These are phyloP conservation scores for Pestalotiopsis sp. DNA, from an alignment of 2,329 filamentous ascomycete genomes.

Conservation along the genomic window DNA sequence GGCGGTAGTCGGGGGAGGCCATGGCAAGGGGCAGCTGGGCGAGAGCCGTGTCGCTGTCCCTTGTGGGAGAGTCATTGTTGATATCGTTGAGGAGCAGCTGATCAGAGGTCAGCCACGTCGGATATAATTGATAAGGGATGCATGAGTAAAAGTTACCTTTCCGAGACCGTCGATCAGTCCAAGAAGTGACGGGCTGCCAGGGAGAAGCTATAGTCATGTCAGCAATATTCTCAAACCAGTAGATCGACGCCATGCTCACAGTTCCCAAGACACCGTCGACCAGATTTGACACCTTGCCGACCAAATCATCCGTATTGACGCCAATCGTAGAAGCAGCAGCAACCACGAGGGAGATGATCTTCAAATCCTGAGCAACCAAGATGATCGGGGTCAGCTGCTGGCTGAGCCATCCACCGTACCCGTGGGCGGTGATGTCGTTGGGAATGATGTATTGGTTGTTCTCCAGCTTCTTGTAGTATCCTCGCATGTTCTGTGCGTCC, in stretches of 20 bases:
- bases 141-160: background rate
- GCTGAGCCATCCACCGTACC: conserved; percentile 58
- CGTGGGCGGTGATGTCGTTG: conserved; percentile 58
- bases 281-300: conserved; percentile 43
- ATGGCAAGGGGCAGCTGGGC: conserved; percentile 63
- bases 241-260: background rate
- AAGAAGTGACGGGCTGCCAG: background rate
- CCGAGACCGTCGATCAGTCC: background rate
- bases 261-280: conserved; percentile 26
- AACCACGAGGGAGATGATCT: conserved; percentile 53
- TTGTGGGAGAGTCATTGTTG: conserved; percentile 46
- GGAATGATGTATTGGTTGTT: conserved; percentile 56
- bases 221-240: background rate
- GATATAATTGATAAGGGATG: background rate
- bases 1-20: conserved; percentile 41
- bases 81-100: conserved; percentile 38
- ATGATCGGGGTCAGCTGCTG: conserved; percentile 52
- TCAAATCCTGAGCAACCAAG: conserved; percentile 53
- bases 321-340: conserved; percentile 55
- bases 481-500: conserved; percentile 58
- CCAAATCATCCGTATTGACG: conserved; percentile 32
- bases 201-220: background rate
- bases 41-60: conserved; percentile 49
- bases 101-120: background rate
- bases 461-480: conserved; percentile 58